Evolutionary conservation across 352 stramenopile genomes (phyloP).

Genomic region (Phytophthora cactorum): DNA sequence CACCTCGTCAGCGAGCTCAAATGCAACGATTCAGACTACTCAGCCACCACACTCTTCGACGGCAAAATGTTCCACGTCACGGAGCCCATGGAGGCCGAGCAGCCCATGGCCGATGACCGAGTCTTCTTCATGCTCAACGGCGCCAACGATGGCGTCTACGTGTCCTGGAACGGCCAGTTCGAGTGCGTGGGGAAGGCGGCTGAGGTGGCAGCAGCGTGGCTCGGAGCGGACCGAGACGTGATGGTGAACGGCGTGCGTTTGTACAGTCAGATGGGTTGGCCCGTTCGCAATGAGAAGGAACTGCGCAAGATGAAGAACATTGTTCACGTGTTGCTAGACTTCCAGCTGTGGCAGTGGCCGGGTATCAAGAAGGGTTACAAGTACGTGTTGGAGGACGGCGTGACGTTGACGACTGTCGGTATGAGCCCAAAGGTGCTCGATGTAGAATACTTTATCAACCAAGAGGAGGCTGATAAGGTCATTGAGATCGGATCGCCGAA

Average conservation of each 20-base stretch:
- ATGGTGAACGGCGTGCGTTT: conserved; percentile 75
- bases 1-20: conserved; percentile 39
- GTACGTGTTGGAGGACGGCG: conserved; percentile 74
- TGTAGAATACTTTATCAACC: conserved; percentile 71
- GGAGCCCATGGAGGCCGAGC: conserved; percentile 54
- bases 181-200: conserved; percentile 57
- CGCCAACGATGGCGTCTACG: conserved; percentile 79
- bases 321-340: conserved; percentile 82
- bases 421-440: conserved; percentile 78
- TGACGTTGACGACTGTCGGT: conserved; percentile 74
- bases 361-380: conserved; percentile 81
- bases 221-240: conserved; percentile 73
- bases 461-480: conserved; percentile 61
- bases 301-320: conserved; percentile 62
- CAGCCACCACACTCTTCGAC: conserved; percentile 40
- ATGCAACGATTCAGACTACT: conserved; percentile 49
- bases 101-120: conserved; percentile 42
- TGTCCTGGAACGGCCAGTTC: conserved; percentile 80
- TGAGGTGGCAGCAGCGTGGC: conserved; percentile 51
- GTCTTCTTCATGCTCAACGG: conserved; percentile 90
- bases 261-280: conserved; percentile 71
- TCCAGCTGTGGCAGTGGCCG: conserved; percentile 86
- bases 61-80: conserved; percentile 54
- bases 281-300: conserved; percentile 57
- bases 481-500: conserved; percentile 55